Base-by-base conservation (phyloP, 139 green algal genomes). In the Chlorella sp. region DNA sequence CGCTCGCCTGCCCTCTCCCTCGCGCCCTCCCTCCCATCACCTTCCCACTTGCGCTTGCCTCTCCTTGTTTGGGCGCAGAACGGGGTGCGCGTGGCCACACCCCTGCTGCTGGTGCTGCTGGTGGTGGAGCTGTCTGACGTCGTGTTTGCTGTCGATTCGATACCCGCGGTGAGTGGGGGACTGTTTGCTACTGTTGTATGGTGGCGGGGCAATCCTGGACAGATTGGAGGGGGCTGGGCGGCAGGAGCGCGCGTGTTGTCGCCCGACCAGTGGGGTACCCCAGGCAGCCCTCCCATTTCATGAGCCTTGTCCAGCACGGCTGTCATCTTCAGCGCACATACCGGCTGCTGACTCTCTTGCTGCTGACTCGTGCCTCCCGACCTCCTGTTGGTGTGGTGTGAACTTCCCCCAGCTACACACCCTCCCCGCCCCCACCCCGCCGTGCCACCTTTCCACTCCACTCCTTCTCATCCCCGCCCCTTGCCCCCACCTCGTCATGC, bases 101-200 rank as follows among this genome's bases (percentile, higher is more conserved):
- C 98, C 40, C 92, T 99, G 80, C 94, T 99, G 53, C 92, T 99
- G 4, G 96, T 97, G 28, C 95, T 99, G 34, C 94, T 96, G 1
- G 96, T 99, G 1, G 91, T 99, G 3, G 98, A 99, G 94, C 90
- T 99, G 36, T 95, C 86, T 24, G 98, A 99, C 85, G 95, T 99
- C 0, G 94, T 99, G 5, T 99, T 99, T 93, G 98, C 98, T 19
- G 98, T 99, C 1, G 97, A 99, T 88, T 98, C 96, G 22, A 97
- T 99, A 32, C 97, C 96, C 1, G 96, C 96, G 39, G 96, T 97
- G 81, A 85, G 88, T 30, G 34, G 5, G 34, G 75, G 14, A 16
- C 2, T 26, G 34, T n/a, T 9, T 22, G 71, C 71, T 3, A 39
- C 14, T 39, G 32, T 14, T 34, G 3, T 34, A 26, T 15, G 24